Evolutionary conservation across 129 eudicot species (phyloP).

Genomic region (Rutidosis leptorrhynchoides): DNA sequence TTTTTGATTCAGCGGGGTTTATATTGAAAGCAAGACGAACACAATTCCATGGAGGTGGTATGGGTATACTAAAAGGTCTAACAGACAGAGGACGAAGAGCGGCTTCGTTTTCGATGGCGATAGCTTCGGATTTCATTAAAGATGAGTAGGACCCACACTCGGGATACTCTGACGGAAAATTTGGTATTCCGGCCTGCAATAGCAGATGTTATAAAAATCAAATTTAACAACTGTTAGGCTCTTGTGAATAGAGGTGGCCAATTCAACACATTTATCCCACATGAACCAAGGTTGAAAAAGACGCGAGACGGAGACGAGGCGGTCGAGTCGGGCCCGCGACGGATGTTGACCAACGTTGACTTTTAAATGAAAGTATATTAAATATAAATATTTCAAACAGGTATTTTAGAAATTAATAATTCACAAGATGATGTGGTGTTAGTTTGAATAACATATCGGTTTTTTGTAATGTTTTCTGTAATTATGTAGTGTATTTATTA

Average conservation of each 20-base stretch:
- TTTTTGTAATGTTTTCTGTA: too few relatives aligned
- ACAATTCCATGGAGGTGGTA: conserved; percentile 74
- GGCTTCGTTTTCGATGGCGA: conserved; percentile 34
- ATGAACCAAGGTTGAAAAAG: too few relatives aligned
- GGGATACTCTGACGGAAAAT: conserved; percentile 81
- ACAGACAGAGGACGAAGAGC: conserved; percentile 49
- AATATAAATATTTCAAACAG: too few relatives aligned
- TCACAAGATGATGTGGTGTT: too few relatives aligned
- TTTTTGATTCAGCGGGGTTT: conserved; percentile 18
- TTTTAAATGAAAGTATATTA: too few relatives aligned
- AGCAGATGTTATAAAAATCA: background rate
- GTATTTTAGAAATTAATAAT: too few relatives aligned
- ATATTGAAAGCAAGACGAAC: conserved; percentile 30
- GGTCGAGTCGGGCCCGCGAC: too few relatives aligned
- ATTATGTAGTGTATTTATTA: too few relatives aligned
- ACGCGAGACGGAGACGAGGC: too few relatives aligned
- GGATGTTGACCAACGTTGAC: too few relatives aligned
- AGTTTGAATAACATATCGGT: too few relatives aligned
- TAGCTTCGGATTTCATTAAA: conserved; percentile 50
- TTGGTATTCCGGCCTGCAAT: conserved; percentile 71
- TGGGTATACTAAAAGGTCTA: conserved; percentile 55
- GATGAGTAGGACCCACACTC: conserved; percentile 61
- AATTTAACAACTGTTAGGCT: background rate
- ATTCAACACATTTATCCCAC: background rate
- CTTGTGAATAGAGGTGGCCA: background rate